Base-by-base conservation (phyloP, 805 yeast genomes). In the Pichia membranifaciens region DNA sequence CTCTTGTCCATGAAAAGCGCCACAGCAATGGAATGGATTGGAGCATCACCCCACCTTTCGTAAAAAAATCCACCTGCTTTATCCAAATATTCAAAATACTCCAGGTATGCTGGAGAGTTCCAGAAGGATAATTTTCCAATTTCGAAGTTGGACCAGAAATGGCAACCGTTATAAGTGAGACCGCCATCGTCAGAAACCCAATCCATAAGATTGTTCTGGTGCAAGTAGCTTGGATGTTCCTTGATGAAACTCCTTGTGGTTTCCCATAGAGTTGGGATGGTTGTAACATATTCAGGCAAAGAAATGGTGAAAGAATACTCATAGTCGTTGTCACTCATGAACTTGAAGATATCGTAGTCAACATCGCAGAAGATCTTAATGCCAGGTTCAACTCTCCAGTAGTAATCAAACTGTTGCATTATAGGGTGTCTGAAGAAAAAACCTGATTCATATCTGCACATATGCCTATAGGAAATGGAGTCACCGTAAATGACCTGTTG, bases 21-120 rank as follows among this genome's bases (percentile, higher is more conserved):
- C 18, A 87, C 96, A 29, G 93, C 96, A 58, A 87, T 81, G 5
- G 95, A 84, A 66, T 87, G 96, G 43, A 87, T 83, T 32, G 96
- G 96, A 23, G 95, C 96, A 66, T 87, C 96, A 57, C 96, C 95
- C 96, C 95, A 87, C 67, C 96, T 76, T 71, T 85, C 89, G 65
- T 87, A 88, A 70, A 84, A 88, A 70, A 88, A 88, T n/a, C 96
- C 96, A 64, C 96, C 96, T 15, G 83, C 77, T 52, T 77, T 65
- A 66, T 88, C 96, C 59, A 88, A 75, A 57, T 74, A 70, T 17
- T 85, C 84, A 57, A 88, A 88, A 66, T 82, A 88, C 48, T 76
- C 73, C 40, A 66, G 57, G 62, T 88, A 88, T 8, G 87, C 87
- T 44, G 81, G 78, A 17, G 78, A 66, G 62, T 93, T 75, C 87